Evolutionary conservation across 805 yeast genomes (phyloP).

Genomic region (Tetrapisispora namnaoensis): DNA sequence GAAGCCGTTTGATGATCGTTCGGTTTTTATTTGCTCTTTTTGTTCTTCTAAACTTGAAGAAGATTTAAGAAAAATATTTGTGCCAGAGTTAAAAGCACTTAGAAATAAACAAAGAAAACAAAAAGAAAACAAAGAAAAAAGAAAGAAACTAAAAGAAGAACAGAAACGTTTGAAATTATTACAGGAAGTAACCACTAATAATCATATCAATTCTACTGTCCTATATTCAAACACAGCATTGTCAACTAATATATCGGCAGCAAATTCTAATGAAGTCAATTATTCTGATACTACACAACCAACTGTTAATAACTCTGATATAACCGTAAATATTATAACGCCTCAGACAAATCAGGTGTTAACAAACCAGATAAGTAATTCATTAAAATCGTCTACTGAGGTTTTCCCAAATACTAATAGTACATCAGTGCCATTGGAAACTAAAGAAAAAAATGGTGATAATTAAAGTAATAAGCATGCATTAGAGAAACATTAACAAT

Average conservation of each 20-base stretch:
- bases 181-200: background rate
- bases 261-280: background rate
- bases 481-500: no score
- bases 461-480: no score
- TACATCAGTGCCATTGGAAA: background rate
- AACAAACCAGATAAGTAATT: background rate
- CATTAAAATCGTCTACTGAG: background rate
- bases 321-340: no score
- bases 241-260: background rate
- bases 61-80: constrained; percentile 16
- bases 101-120: constrained; percentile 18
- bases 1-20: constrained; percentile 12
- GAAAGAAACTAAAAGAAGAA: constrained; percentile 19
- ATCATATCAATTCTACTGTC: background rate
- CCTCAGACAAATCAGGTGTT: background rate
- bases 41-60: constrained; percentile 19
- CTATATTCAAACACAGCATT: background rate
- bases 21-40: constrained; percentile 19
- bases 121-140: constrained; percentile 23
- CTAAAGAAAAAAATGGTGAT: background rate
- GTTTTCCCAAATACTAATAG: background rate
- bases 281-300: no score
- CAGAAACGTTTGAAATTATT: constrained; percentile 2
- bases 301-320: no score
- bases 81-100: constrained; percentile 16